phyloP scores from a whole-genome alignment of 2,329 filamentous ascomycete species.

The Claviceps humidiphila region DNA sequence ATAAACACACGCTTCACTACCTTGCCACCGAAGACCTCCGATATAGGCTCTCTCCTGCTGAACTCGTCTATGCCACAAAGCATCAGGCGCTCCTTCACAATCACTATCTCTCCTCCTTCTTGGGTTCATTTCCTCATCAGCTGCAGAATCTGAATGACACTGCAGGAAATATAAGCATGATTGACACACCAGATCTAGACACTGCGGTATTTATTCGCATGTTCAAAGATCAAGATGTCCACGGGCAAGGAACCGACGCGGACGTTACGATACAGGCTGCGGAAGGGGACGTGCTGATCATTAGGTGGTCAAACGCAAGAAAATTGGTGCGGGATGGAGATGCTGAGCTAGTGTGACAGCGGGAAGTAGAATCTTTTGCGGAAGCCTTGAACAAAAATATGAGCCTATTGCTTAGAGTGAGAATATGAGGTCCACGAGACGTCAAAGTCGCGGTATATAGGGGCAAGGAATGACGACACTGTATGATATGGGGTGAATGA shows the following conservation, averaged over 20 bases:
- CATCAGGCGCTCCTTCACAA: constrained; percentile 75
- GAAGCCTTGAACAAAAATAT: background rate
- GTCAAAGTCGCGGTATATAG: background rate
- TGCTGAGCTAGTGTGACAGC: constrained; percentile 43
- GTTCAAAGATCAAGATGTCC: constrained; percentile 45
- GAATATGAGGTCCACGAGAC: background rate
- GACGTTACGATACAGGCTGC: constrained; percentile 45
- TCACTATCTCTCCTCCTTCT: constrained; percentile 77
- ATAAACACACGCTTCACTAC: constrained; percentile 64
- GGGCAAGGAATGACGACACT: background rate
- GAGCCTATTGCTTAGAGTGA: background rate
- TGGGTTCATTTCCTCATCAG: constrained; percentile 64
- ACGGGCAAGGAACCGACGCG: constrained; percentile 48
- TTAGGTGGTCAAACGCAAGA: constrained; percentile 65
- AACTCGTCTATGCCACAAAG: constrained; percentile 68
- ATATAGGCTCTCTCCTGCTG: constrained; percentile 57
- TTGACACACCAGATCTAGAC: constrained; percentile 73
- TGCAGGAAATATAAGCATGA: constrained; percentile 80
- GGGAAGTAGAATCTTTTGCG: background rate
- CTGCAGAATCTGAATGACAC: constrained; percentile 84
- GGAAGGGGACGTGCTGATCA: constrained; percentile 53
- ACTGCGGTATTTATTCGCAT: constrained; percentile 74
- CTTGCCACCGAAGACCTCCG: constrained; percentile 42
- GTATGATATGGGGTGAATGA: background rate
- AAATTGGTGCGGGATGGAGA: constrained; percentile 38